Percentiles rank a stretch among this genome's conserved stretches.
Conservation (phyloP, 495 filamentous ascomycete genomes). For the Trichoderma erinaceum region DNA sequence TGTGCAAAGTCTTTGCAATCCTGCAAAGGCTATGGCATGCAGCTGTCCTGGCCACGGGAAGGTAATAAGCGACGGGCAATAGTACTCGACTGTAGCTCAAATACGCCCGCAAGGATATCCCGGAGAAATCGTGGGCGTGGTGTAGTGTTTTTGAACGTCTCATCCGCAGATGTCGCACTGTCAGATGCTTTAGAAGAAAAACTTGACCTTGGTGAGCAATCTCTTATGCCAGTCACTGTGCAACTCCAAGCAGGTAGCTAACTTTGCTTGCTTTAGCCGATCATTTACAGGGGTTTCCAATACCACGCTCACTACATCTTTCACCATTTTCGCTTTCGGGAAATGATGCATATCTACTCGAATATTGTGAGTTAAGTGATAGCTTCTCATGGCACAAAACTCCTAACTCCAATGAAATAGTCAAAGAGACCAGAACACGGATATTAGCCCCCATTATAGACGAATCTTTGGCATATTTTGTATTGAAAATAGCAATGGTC, state of each 20-base stretch:
- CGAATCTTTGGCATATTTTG: background rate
- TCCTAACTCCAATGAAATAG: background rate
- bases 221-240: background rate
- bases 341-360: background rate
- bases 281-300: background rate
- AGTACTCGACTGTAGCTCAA: background rate
- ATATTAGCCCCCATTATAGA: background rate
- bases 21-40: constrained; percentile 3
- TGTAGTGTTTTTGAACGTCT: background rate
- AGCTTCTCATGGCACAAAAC: too few species aligned
- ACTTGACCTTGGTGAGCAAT: background rate
- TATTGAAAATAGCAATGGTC: background rate
- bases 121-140: background rate
- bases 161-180: background rate
- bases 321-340: background rate
- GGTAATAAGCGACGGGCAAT: background rate
- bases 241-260: background rate
- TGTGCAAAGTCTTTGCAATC: background rate
- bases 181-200: background rate
- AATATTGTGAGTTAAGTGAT: background rate
- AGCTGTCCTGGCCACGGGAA: background rate
- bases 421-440: background rate
- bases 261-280: background rate
- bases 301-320: background rate
- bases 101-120: background rate